Conservation (phyloP, 768 basidiomycete species). For the Termitomyces sp. region DNA sequence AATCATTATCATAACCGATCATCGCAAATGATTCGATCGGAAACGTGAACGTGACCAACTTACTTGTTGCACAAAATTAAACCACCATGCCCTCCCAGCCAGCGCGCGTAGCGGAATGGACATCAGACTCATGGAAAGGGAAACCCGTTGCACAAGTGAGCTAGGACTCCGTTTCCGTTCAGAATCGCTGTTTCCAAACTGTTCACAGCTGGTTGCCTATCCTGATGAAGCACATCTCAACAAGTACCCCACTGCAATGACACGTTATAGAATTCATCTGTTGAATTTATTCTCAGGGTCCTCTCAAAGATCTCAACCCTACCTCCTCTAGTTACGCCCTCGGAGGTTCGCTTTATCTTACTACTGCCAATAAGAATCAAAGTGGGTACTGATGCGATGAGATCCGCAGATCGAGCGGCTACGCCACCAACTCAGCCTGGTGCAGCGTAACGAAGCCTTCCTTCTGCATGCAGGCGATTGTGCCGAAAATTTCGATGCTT, state of each 20-base stretch:
- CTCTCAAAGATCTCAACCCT: conserved; percentile 70
- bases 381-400: conserved; percentile 5
- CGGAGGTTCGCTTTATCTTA: conserved; percentile 59
- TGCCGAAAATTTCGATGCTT: conserved; percentile 92
- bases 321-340: conserved; percentile 89
- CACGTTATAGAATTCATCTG: not conserved
- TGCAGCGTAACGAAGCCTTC: conserved; percentile 86
- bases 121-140: conserved; percentile 73
- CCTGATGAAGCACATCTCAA: conserved; percentile 56
- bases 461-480: conserved; percentile 97
- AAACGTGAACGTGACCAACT: not conserved
- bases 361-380: not conserved
- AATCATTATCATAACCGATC: no score
- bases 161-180: not conserved
- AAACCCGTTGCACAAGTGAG: conserved; percentile 73
- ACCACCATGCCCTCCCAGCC: not conserved
- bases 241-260: conserved; percentile 31
- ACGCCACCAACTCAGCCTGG: conserved; percentile 70
- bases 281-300: conserved; percentile 40
- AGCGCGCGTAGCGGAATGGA: conserved; percentile 38
- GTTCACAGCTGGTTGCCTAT: conserved; percentile 60
- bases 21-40: not conserved
- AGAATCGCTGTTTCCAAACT: not conserved
- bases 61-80: not conserved
- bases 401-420: conserved; percentile 71